A percentile compares a stretch with the other conserved stretches of the same genome.
Conservation (phyloP, 2,329 filamentous ascomycete genomes). For the Xylariaceae sp. region DNA sequence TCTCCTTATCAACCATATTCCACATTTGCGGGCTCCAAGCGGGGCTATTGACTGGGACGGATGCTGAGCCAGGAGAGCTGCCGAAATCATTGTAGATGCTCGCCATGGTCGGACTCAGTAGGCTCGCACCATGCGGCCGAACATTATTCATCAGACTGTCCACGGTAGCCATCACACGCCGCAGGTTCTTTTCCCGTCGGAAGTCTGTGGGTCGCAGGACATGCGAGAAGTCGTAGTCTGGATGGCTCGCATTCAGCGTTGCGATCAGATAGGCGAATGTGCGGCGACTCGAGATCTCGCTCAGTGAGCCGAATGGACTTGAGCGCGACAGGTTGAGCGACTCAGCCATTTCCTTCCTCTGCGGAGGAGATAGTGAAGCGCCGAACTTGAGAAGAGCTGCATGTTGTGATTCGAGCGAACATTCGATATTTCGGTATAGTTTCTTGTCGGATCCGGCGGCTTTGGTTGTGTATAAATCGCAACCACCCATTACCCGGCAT, state of each 20-base stretch:
- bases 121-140: constrained; percentile 55
- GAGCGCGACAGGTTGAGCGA: constrained; percentile 75
- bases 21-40: constrained; percentile 89
- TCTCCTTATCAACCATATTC: constrained; percentile 89
- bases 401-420: constrained; percentile 86
- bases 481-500: constrained; percentile 86
- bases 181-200: constrained; percentile 74
- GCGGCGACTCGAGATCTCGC: constrained; percentile 80
- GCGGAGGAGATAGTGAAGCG: constrained; percentile 80
- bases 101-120: constrained; percentile 33
- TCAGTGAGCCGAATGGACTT: constrained; percentile 87
- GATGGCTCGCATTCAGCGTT: constrained; percentile 91
- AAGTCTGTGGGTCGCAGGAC: constrained; percentile 87
- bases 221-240: constrained; percentile 96
- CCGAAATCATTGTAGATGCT: constrained; percentile 37
- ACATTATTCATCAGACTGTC: constrained; percentile 86
- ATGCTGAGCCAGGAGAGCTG: constrained; percentile 35
- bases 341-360: constrained; percentile 64
- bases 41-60: constrained; percentile 47
- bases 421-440: constrained; percentile 91
- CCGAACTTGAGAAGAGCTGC: constrained; percentile 82
- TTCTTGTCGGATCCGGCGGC: constrained; percentile 95
- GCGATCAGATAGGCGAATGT: constrained; percentile 96
- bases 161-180: constrained; percentile 78
- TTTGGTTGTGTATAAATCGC: constrained; percentile 97